Evolutionary conservation across 202 grass and related monocot species (phyloP).

Genomic region (Carex sylvatica): DNA sequence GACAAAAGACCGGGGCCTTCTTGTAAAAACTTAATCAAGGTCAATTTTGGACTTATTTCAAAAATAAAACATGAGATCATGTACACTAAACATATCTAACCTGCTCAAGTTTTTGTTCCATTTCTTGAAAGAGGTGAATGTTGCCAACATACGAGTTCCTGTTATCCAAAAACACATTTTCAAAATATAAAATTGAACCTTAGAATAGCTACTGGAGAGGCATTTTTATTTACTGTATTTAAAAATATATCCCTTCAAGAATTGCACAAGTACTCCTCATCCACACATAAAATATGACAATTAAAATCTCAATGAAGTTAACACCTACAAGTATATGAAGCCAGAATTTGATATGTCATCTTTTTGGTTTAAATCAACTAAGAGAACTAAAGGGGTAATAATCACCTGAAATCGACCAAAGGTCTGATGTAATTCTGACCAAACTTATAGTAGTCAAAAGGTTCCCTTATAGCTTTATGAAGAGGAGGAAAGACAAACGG

Average conservation of each 20-base stretch:
- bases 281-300: not conserved
- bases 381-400: slow-evolving; percentile 26
- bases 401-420: slow-evolving; percentile 83
- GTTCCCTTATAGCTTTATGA: slow-evolving; percentile 88
- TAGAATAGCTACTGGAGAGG: not conserved
- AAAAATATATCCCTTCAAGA: not conserved
- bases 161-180: slow-evolving; percentile 30
- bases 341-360: not conserved
- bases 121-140: slow-evolving; percentile 64
- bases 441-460: slow-evolving; percentile 95
- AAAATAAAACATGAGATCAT: slow-evolving; percentile 17
- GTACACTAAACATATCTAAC: slow-evolving; percentile 39
- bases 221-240: not conserved
- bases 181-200: not conserved
- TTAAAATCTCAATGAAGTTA: slow-evolving; percentile 16
- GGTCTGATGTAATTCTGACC: slow-evolving; percentile 96
- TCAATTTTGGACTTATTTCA: not conserved
- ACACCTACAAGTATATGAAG: not conserved
- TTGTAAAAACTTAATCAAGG: slow-evolving; percentile 8
- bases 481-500: slow-evolving; percentile 82
- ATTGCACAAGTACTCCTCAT: not conserved
- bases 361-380: not conserved
- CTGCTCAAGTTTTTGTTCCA: slow-evolving; percentile 81
- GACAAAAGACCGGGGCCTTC: not conserved
- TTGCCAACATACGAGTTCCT: slow-evolving; percentile 94